Evolutionary conservation across 2,329 filamentous ascomycete genomes (phyloP).

Genomic region (Leptosphaerulina australis): DNA sequence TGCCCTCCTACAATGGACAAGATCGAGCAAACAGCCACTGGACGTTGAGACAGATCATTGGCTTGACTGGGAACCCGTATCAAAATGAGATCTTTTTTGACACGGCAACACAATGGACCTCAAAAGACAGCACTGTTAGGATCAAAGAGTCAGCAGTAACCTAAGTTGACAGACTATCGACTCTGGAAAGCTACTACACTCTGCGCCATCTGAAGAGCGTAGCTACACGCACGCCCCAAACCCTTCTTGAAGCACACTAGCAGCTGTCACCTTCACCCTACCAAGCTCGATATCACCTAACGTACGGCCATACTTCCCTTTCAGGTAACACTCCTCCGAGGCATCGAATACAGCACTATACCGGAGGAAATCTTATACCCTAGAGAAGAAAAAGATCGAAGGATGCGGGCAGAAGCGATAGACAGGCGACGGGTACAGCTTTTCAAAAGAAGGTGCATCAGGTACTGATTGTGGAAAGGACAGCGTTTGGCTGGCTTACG

Average conservation of each 20-base stretch:
- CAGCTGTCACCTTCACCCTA: neutral
- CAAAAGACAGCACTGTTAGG: too few species aligned
- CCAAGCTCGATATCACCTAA: neutral
- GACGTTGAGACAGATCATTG: neutral
- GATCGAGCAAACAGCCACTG: conserved; percentile 6
- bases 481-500: conserved; percentile 3
- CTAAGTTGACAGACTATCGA: too few species aligned
- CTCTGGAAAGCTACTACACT: too few species aligned
- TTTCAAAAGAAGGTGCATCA: conserved; percentile 1
- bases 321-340: conserved; percentile 10
- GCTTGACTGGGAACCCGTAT: conserved; percentile 2
- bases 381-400: conserved; percentile 9
- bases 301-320: conserved; percentile 6
- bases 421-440: neutral
- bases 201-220: too few species aligned
- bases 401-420: conserved; percentile 5
- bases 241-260: conserved; percentile 6
- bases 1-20: conserved; percentile 12
- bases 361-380: conserved; percentile 4
- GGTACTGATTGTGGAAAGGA: conserved; percentile 8
- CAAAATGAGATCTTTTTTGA: neutral
- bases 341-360: conserved; percentile 16
- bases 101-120: neutral
- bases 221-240: too few species aligned
- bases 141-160: too few species aligned